A percentile compares a stretch with the other conserved stretches of the same genome.
Evolutionary conservation across 129 eudicot species (phyloP).

Genomic region (Centella asiatica): DNA sequence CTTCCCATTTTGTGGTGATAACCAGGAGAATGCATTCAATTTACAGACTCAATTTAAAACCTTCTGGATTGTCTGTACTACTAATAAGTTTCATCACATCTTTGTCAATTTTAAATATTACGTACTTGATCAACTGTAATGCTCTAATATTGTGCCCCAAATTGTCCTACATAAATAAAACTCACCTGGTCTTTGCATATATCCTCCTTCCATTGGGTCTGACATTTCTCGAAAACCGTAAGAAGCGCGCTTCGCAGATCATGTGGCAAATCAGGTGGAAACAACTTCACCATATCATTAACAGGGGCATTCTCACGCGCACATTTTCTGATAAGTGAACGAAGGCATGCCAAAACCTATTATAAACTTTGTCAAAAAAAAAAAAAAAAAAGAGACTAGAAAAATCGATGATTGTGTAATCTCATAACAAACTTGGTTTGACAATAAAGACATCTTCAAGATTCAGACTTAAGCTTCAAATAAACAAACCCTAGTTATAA

Average conservation of each 20-base stretch:
- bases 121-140: neutral
- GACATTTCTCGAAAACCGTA: constrained; percentile 8
- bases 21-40: too few relatives aligned
- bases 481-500: too few relatives aligned
- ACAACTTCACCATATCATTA: constrained; percentile 18
- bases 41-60: too few relatives aligned
- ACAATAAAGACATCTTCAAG: too few relatives aligned
- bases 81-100: neutral
- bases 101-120: too few relatives aligned
- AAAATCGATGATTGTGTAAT: neutral
- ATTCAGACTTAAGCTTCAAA: too few relatives aligned
- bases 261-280: constrained; percentile 26
- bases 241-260: constrained; percentile 18
- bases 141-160: neutral
- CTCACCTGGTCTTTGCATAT: constrained; percentile 14
- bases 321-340: constrained; percentile 25
- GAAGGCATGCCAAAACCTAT: constrained; percentile 29
- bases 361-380: neutral
- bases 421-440: neutral
- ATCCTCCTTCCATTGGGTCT: constrained; percentile 23
- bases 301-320: constrained; percentile 8
- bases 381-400: neutral
- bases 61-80: too few relatives aligned
- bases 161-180: neutral
- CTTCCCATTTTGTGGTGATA: too few relatives aligned